Evolutionary conservation across 495 filamentous ascomycete species (phyloP).

Genomic region (Cryomyces minteri): DNA sequence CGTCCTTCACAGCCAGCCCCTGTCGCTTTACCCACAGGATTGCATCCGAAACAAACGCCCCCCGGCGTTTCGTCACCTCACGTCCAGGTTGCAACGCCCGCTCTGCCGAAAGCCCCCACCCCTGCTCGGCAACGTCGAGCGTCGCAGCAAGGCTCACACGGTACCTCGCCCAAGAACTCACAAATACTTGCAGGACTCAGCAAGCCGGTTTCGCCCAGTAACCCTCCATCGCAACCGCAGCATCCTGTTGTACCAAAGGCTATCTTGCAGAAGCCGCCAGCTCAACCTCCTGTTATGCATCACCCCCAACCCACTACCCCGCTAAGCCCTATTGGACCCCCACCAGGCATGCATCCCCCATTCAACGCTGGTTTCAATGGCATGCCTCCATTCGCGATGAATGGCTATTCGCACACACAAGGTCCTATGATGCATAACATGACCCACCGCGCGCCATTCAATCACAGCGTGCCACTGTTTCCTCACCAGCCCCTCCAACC

Average conservation of each 20-base stretch:
- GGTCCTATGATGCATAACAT: slow-evolving; percentile 15
- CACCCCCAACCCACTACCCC: slow-evolving; percentile 28
- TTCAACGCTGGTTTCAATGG: slow-evolving; percentile 27
- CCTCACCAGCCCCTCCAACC: slow-evolving; percentile 24
- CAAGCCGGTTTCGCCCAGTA: slow-evolving; percentile 47
- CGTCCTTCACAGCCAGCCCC: slow-evolving; percentile 29
- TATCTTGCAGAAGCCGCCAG: slow-evolving; percentile 17
- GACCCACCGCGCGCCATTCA: slow-evolving; percentile 11
- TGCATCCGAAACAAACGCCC: slow-evolving; percentile 29
- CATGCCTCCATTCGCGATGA: slow-evolving; percentile 17
- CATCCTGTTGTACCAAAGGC: slow-evolving; percentile 11
- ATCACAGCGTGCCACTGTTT: slow-evolving; percentile 12
- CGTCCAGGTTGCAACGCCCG: slow-evolving; percentile 57
- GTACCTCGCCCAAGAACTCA: slow-evolving; percentile 45
- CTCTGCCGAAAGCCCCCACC: slow-evolving; percentile 64
- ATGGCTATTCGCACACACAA: slow-evolving; percentile 14
- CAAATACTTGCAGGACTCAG: slow-evolving; percentile 33
- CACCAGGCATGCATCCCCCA: slow-evolving; percentile 31
- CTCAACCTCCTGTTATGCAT: slow-evolving; percentile 24
- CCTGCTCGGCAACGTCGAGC: slow-evolving; percentile 55
- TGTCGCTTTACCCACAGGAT: slow-evolving; percentile 32
- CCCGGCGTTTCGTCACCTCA: slow-evolving; percentile 54
- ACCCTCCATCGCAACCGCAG: slow-evolving; percentile 29
- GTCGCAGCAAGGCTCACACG: slow-evolving; percentile 66
- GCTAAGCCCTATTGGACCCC: slow-evolving; percentile 29